phyloP scores from a whole-genome alignment of 192 early-diverging fungal genomes.

The Coemansia sp. region DNA sequence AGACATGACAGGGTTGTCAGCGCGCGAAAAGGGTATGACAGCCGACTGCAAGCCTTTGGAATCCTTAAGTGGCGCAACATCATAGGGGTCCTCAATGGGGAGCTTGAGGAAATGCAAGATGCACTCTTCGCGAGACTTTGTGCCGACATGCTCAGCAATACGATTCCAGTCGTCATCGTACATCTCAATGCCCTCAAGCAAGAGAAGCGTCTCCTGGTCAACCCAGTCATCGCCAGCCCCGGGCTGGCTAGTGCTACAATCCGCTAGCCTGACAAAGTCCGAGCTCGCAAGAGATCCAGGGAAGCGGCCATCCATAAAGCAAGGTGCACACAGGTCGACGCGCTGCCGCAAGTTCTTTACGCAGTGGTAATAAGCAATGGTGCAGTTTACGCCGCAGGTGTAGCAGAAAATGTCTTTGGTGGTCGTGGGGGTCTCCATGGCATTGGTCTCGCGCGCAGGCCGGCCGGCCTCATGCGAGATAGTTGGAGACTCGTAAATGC shows the following conservation, averaged over 20 bases:
- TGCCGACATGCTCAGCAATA: constrained; percentile 90
- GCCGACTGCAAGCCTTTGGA: constrained; percentile 55
- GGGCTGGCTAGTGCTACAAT: constrained; percentile 13
- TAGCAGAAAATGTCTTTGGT: constrained; percentile 63
- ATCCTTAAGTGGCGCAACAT: constrained; percentile 43
- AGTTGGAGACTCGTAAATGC: constrained; percentile 57
- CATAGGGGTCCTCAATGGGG: constrained; percentile 84
- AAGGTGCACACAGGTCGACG: constrained; percentile 80
- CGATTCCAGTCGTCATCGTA: constrained; percentile 93
- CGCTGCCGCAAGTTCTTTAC: constrained; percentile 60
- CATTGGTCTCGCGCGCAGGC: constrained; percentile 44
- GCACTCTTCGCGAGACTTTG: constrained; percentile 86
- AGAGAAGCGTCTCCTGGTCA: constrained; percentile 78
- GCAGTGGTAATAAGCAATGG: constrained; percentile 75
- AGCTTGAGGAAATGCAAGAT: constrained; percentile 83
- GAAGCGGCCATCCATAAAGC: constrained; percentile 93
- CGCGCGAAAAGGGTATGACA: constrained; percentile 70
- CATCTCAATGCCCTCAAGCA: constrained; percentile 92
- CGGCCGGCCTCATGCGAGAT: constrained; percentile 36
- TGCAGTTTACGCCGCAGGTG: constrained; percentile 86
- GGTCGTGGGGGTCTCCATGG: constrained; percentile 18
- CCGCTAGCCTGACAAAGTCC: constrained; percentile 81
- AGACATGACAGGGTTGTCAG: constrained; percentile 90
- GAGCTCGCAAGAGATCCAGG: constrained; percentile 74
- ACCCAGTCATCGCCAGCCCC: constrained; percentile 71